Conservation (phyloP, 352 stramenopile genomes). For the Pythium rhizo-oryzae region DNA sequence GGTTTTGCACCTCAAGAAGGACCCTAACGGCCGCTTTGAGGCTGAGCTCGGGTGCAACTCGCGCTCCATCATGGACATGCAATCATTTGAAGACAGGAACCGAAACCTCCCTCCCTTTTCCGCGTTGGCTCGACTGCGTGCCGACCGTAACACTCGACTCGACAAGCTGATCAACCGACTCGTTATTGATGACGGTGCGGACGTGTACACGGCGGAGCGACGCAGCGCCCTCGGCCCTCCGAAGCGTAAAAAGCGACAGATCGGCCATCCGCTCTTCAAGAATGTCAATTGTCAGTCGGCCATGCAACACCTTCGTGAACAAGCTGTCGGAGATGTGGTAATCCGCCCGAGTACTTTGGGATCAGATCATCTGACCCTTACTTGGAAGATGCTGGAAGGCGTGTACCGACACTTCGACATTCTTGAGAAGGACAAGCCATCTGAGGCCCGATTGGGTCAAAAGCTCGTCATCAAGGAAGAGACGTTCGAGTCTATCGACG, state of each 20-base stretch:
- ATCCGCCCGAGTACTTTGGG: slow-evolving; percentile 85
- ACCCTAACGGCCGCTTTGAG: slow-evolving; percentile 77
- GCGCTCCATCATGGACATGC: slow-evolving; percentile 71
- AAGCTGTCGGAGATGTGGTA: slow-evolving; percentile 81
- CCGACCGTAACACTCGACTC: slow-evolving; percentile 69
- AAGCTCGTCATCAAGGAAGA: slow-evolving; percentile 89
- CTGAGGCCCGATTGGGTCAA: slow-evolving; percentile 76
- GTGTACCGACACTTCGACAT: slow-evolving; percentile 91
- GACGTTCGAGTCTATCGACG: slow-evolving; percentile 87
- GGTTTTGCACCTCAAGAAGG: slow-evolving; percentile 70
- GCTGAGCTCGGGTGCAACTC: slow-evolving; percentile 78
- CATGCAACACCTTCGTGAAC: slow-evolving; percentile 82
- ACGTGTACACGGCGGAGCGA: slow-evolving; percentile 28
- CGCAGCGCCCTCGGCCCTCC: slow-evolving; percentile 36
- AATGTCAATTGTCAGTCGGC: slow-evolving; percentile 87
- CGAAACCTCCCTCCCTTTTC: slow-evolving; percentile 60
- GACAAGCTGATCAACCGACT: slow-evolving; percentile 80
- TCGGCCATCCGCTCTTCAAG: slow-evolving; percentile 82
- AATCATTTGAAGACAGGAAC: slow-evolving; percentile 61
- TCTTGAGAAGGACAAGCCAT: slow-evolving; percentile 87
- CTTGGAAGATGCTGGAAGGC: slow-evolving; percentile 89
- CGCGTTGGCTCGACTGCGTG: slow-evolving; percentile 54
- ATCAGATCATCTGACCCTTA: slow-evolving; percentile 85
- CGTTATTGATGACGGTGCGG: slow-evolving; percentile 76
- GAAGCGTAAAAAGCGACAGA: slow-evolving; percentile 87